phyloP scores from a whole-genome alignment of 495 filamentous ascomycete species.

The Aspergillus biplanus region DNA sequence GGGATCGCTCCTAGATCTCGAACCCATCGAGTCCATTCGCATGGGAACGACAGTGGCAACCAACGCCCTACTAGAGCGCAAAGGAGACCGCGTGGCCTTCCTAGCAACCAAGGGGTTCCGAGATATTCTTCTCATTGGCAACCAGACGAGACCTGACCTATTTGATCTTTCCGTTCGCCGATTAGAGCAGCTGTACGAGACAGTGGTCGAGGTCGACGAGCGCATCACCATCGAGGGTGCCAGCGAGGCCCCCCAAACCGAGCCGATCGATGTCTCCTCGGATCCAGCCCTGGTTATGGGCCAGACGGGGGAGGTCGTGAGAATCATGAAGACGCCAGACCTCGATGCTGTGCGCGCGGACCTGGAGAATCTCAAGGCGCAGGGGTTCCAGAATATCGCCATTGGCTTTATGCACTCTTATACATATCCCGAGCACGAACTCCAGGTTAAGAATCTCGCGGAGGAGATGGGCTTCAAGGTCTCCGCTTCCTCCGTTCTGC shows the following conservation, averaged over 20 bases:
- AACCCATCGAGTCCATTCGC: conserved; percentile 43
- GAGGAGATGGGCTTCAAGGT: conserved; percentile 43
- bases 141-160: conserved; percentile 74
- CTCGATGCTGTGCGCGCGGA: conserved; percentile 28
- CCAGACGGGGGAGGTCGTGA: conserved; percentile 45
- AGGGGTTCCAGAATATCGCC: conserved; percentile 44
- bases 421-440: conserved; percentile 50
- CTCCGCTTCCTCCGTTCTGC: conserved; percentile 56
- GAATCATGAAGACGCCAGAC: conserved; percentile 38
- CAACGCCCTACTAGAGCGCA: conserved; percentile 83
- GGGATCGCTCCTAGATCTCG: conserved; percentile 35
- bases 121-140: conserved; percentile 83
- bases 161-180: conserved; percentile 76
- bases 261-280: conserved; percentile 53
- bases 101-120: conserved; percentile 87
- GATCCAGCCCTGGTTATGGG: conserved; percentile 33
- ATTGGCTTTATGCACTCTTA: conserved; percentile 51
- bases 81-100: conserved; percentile 85
- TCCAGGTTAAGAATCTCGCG: conserved; percentile 42
- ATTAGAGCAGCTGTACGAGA: conserved; percentile 70
- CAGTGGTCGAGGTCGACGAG: conserved; percentile 74
- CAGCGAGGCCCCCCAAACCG: conserved; percentile 30
- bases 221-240: conserved; percentile 73
- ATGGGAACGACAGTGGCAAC: conserved; percentile 90
- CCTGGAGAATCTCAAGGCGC: conserved; percentile 34